Conservation (phyloP, 768 basidiomycete genomes). For the Russula virescens region DNA sequence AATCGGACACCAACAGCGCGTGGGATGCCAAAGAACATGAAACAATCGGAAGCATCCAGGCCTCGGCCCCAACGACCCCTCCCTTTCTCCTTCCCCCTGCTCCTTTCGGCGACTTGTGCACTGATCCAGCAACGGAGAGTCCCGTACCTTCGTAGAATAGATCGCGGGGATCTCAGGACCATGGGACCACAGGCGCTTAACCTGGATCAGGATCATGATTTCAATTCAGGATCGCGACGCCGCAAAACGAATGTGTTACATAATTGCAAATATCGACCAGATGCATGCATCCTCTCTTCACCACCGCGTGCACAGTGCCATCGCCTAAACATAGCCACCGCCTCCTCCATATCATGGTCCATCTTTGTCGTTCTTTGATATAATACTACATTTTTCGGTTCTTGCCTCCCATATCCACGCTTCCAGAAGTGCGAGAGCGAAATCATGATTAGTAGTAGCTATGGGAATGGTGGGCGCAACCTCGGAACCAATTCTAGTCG, state of each 20-base stretch:
- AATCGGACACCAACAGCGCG: background rate
- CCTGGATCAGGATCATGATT: slow-evolving; percentile 1
- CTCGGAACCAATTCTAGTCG: too few species aligned
- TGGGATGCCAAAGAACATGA: slow-evolving; percentile 4
- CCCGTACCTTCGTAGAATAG: background rate
- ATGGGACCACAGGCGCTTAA: too few species aligned
- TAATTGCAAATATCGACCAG: background rate
- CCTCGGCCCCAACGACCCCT: background rate
- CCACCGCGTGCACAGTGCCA: too few species aligned
- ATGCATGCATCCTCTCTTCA: background rate
- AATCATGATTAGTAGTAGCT: too few species aligned
- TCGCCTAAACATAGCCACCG: too few species aligned
- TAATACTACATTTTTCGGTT: too few species aligned
- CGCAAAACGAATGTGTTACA: background rate
- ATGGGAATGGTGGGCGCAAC: too few species aligned
- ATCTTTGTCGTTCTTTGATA: too few species aligned
- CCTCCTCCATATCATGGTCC: too few species aligned
- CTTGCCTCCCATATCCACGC: too few species aligned
- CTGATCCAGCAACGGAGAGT: background rate
- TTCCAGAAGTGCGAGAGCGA: too few species aligned
- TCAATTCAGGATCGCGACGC: slow-evolving; percentile 4
- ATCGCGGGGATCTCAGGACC: background rate
- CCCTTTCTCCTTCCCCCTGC: background rate
- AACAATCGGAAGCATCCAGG: background rate
- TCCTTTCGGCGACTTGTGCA: background rate